These are phyloP conservation scores for Fusarium sp. DNA, from an alignment of 2,329 filamentous ascomycete genomes.

Conservation along the genomic window DNA sequence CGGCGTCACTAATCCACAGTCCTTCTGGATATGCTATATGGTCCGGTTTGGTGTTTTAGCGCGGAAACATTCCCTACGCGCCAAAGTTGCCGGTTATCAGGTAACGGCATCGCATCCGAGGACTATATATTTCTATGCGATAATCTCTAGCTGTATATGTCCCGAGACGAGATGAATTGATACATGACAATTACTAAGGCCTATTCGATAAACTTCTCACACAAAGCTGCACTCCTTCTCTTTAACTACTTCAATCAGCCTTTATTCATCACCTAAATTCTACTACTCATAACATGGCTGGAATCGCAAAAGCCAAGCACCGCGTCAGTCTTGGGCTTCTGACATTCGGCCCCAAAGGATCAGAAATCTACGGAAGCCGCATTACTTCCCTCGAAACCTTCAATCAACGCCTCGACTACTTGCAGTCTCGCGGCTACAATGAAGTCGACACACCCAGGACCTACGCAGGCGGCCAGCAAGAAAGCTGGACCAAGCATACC, in stretches of 20 bases:
- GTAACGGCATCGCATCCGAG: not conserved
- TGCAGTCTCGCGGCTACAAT: constrained; percentile 59
- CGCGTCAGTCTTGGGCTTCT: constrained; percentile 8
- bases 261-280: not conserved
- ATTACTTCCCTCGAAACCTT: not conserved
- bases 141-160: not conserved
- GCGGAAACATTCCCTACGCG: not conserved
- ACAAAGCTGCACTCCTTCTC: not conserved
- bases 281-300: not conserved
- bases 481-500: constrained; percentile 73
- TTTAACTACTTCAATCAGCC: not conserved
- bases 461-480: constrained; percentile 69
- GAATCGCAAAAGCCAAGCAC: not conserved
- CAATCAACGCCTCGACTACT: not conserved
- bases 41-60: not conserved
- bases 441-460: constrained; percentile 72
- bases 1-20: not conserved
- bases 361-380: not conserved
- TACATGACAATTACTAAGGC: rapidly evolving
- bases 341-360: not conserved
- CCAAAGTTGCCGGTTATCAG: not conserved
- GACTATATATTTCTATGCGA: rapidly evolving
- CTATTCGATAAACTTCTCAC: not conserved
- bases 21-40: not conserved
- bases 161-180: not conserved